Percentiles rank a stretch among this genome's conserved stretches.
Conservation (phyloP, 768 basidiomycete species). For the Macrolepiota albuminosa region DNA sequence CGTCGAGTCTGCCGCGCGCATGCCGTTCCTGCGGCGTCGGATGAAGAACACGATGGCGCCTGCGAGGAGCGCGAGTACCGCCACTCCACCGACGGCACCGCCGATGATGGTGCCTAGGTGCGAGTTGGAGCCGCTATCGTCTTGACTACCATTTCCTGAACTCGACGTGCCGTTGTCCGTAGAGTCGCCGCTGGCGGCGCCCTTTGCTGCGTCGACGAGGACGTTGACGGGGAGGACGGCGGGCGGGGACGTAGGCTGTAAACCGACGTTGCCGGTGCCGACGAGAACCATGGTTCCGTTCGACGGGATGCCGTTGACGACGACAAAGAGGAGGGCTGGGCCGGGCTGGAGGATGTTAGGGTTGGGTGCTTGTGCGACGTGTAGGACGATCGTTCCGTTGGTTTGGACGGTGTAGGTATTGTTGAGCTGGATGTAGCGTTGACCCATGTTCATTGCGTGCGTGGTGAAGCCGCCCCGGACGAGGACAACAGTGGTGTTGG, state of each 20-base stretch:
- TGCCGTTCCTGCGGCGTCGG: slow-evolving; percentile 37
- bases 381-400: slow-evolving; percentile 73
- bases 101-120: slow-evolving; percentile 4
- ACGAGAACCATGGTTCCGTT: slow-evolving; percentile 74
- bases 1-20: slow-evolving; percentile 2
- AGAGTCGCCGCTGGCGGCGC: not conserved
- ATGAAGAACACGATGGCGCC: slow-evolving; percentile 9
- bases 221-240: slow-evolving; percentile 47
- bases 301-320: slow-evolving; percentile 79
- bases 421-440: slow-evolving; percentile 77
- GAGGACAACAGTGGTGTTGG: slow-evolving; percentile 70
- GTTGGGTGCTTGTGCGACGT: slow-evolving; percentile 81
- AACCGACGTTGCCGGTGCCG: slow-evolving; percentile 74
- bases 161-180: not conserved
- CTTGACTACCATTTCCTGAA: not conserved
- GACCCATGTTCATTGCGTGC: slow-evolving; percentile 87
- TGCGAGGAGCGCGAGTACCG: not conserved
- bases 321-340: slow-evolving; percentile 79
- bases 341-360: slow-evolving; percentile 87
- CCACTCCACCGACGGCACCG: slow-evolving; percentile 2
- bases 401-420: slow-evolving; percentile 77
- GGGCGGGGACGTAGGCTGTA: slow-evolving; percentile 49
- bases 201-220: slow-evolving; percentile 21
- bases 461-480: slow-evolving; percentile 84
- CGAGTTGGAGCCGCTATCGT: not conserved